These are phyloP conservation scores for Annulohypoxylon stygium DNA, from an alignment of 495 filamentous ascomycete species.

Conservation along the genomic window DNA sequence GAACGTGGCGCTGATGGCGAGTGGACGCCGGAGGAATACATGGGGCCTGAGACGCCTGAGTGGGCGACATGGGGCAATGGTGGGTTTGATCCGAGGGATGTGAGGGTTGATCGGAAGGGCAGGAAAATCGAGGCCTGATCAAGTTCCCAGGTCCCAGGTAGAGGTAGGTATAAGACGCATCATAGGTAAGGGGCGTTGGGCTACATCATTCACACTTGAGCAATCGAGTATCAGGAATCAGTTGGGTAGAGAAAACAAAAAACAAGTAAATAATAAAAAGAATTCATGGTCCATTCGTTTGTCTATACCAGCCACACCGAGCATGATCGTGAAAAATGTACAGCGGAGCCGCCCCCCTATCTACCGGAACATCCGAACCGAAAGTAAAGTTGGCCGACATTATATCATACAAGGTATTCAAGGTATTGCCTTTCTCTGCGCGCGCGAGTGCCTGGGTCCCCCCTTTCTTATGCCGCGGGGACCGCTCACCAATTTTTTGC, in stretches of 20 bases:
- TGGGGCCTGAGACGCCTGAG: slow-evolving; percentile 83
- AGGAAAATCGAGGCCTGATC: slow-evolving; percentile 56
- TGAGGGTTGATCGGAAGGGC: slow-evolving; percentile 85
- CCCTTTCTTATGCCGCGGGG: background rate
- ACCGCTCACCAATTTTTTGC: slow-evolving; percentile 3
- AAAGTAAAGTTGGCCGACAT: slow-evolving; percentile 25
- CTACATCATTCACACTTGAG: slow-evolving; percentile 8
- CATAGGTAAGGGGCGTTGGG: slow-evolving; percentile 11
- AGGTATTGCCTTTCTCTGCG: background rate
- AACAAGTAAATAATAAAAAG: background rate
- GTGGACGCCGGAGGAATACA: slow-evolving; percentile 91
- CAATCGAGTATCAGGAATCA: slow-evolving; percentile 8
- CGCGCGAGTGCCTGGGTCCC: slow-evolving; percentile 9
- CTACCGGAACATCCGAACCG: slow-evolving; percentile 31
- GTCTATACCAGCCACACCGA: slow-evolving; percentile 47
- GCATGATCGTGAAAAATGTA: slow-evolving; percentile 37
- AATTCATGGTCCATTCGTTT: slow-evolving; percentile 47
- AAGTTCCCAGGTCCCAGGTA: background rate
- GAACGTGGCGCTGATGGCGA: slow-evolving; percentile 71
- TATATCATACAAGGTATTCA: slow-evolving; percentile 43
- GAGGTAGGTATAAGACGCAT: slow-evolving; percentile 4
- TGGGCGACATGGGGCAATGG: slow-evolving; percentile 97
- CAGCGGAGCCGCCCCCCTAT: slow-evolving; percentile 33
- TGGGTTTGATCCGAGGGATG: slow-evolving; percentile 91
- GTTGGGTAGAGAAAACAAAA: background rate